Evolutionary conservation across 176 grass and related monocot genomes (phyloP), one percentile per base, ranked within the genome.

Genomic region (Musa beccarii): DNA sequence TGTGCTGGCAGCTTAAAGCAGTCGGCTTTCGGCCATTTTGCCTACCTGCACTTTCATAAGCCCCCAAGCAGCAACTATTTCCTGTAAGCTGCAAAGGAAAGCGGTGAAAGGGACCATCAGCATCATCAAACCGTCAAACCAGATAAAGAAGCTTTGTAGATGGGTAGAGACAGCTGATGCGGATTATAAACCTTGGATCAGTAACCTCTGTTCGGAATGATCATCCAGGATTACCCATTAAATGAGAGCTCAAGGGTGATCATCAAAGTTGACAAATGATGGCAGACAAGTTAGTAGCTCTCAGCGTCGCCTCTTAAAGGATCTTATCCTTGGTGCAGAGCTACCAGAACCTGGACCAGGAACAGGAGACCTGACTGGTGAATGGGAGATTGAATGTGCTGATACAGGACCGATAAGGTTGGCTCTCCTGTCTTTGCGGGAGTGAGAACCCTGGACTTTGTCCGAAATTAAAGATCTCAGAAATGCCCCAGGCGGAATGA

Each of bases 271-370:
- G 12, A 54, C 43, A 55, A 73, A 49, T 22, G 51, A 62, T 24
- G 50, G 15, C 6, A 15, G 13, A 87, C 72, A 76, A 49, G 10
- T 28, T 20, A 79, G 21, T 26, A 23, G 49, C 11, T 66, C 79
- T 59, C 69, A 65, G 0, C 93, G 83, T 69, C 78, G 90, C 74
- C 90, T 87, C 86, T 91, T 98, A 75, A 80, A 87, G 63, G 94
- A 89, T 77, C 76, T 80, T 57, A 62, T 2, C 43, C 43, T 75
- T 56, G 78, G 63, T 66, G 69, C 69, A n/a, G 73, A 54, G 64
- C 63, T 64, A 80, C 84, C 75, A n/a, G 77, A 65, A 28, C 19
- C 51, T 29, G 74, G 59, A 67, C 72, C 70, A 28, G 51, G 73
- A 20, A 16, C 62, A 23, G 83, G 57, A 52, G 34, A 82, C 15